Evolutionary conservation across 2,329 filamentous ascomycete species (phyloP), one percentile per base, ranked within the genome.

Genomic region (Phialophora macrospora): DNA sequence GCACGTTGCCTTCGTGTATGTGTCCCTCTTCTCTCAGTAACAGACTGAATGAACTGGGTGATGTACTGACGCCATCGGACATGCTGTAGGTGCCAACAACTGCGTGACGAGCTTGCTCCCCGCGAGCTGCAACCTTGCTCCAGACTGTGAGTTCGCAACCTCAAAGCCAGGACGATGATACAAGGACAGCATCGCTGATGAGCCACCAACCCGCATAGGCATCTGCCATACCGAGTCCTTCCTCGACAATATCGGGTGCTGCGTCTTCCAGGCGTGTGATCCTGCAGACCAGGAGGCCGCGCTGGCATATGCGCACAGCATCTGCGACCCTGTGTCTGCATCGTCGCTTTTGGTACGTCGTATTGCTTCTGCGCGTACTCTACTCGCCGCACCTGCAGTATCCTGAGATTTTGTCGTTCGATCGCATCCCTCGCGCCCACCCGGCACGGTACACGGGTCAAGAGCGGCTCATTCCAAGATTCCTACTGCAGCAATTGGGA

Each of bases 181-280:
- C 30, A 1, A 11, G 22, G 12, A 17, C 24, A n/a, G 12, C 34
- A 34, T 38, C 22, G 46, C 46, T 55, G 20, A 30, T 20, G 20
- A 46, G 22, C 20, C 24, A 20, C 30, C 32, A 26, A 41, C 5
- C 38, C 9, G 30, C 55, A 63, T 41, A 70, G 68, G 68, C 70
- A 84, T 85, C 68, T 86, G 84, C 72, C 72, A 71, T 6, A 75
- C 76, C 66, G 67, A 73, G 11, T 71, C 74, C 20, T 86, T 86
- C 77, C 72, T 87, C 62, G 72, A 66, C 55, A 72, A 73, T 60
- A 82, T 86, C 65, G 74, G 80, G 51, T 84, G 83, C 74, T 87
- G 84, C 70, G 75, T 87, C 22, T 73, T 76, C 20, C 70, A 71
- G 1, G 73, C 74, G n/a, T 86, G 84, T 73, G 69, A 71, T 34